A percentile compares a stretch with the other conserved stretches of the same genome.
phyloP scores from a whole-genome alignment of 306 rosid species.

The Castanea mollissima region DNA sequence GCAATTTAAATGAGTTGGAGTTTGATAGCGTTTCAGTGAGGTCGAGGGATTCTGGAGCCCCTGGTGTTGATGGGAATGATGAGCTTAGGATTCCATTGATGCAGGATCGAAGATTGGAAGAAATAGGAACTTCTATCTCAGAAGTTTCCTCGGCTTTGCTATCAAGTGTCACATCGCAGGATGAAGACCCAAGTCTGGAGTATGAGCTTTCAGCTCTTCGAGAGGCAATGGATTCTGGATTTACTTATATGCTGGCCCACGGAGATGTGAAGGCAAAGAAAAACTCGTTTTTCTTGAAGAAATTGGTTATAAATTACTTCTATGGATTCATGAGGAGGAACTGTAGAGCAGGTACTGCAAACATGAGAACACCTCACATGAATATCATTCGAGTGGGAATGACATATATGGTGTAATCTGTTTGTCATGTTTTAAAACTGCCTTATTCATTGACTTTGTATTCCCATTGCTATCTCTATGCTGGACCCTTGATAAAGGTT shows the following conservation, averaged over 20 bases:
- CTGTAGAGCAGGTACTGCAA: slow-evolving; percentile 82
- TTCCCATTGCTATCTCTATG: not conserved
- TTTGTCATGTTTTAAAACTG: not conserved
- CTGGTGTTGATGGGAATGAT: slow-evolving; percentile 33
- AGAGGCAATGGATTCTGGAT: slow-evolving; percentile 92
- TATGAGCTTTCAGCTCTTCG: slow-evolving; percentile 85
- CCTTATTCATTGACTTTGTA: not conserved
- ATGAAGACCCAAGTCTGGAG: slow-evolving; percentile 79
- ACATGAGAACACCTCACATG: slow-evolving; percentile 89
- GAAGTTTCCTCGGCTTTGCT: slow-evolving; percentile 38
- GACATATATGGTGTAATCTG: slow-evolving; percentile 81
- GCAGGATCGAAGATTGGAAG: slow-evolving; percentile 40
- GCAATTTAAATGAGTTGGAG: slow-evolving; percentile 37
- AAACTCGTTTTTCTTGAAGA: slow-evolving; percentile 81
- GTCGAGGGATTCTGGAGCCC: slow-evolving; percentile 40
- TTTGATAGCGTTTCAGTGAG: slow-evolving; percentile 41
- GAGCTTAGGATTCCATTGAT: slow-evolving; percentile 72
- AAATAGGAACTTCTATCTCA: slow-evolving; percentile 33
- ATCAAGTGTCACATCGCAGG: slow-evolving; percentile 58
- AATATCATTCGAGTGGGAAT: slow-evolving; percentile 83
- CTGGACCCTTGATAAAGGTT: not conserved
- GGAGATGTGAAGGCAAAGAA: slow-evolving; percentile 90
- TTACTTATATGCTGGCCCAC: slow-evolving; percentile 87
- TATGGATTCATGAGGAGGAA: slow-evolving; percentile 86
- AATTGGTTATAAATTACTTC: slow-evolving; percentile 77